Percentiles rank a stretch among this genome's conserved stretches.
phyloP scores from a whole-genome alignment of 768 basidiomycete genomes.

The Boletus reticulatus region DNA sequence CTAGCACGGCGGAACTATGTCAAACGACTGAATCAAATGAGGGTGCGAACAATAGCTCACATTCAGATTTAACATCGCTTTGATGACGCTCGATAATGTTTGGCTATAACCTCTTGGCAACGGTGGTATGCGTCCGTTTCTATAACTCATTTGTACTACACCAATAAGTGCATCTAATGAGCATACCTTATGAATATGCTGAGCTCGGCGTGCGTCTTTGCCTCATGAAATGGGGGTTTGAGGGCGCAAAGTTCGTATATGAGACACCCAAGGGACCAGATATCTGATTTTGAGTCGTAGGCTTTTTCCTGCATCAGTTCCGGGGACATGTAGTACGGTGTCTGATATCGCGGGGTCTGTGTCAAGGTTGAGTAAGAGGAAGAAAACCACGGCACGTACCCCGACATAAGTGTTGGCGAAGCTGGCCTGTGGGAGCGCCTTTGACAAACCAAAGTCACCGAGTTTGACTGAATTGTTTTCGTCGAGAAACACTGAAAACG shows the following conservation, averaged over 20 bases:
- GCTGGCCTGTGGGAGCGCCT: conserved; percentile 81
- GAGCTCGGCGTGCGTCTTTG: conserved; percentile 84
- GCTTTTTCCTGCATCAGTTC: conserved; percentile 97
- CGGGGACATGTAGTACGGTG: conserved; percentile 99
- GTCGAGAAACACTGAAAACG: conserved; percentile 78
- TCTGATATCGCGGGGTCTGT: conserved; percentile 60
- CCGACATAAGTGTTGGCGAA: conserved; percentile 98
- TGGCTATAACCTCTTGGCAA: conserved; percentile 82
- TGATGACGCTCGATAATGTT: conserved; percentile 69
- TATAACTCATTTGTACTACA: conserved; percentile 21
- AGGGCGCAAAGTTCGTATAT: conserved; percentile 95
- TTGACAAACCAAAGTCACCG: conserved; percentile 95
- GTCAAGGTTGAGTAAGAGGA: background rate
- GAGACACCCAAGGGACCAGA: conserved; percentile 97
- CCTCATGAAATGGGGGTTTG: conserved; percentile 91
- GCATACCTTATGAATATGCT: conserved; percentile 75
- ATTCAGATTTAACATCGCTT: conserved; percentile 83
- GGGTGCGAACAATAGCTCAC: conserved; percentile 39
- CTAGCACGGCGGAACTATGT: conserved; percentile 33
- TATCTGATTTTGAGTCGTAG: conserved; percentile 97
- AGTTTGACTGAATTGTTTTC: conserved; percentile 85
- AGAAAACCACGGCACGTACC: conserved; percentile 44
- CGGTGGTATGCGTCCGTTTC: conserved; percentile 89
- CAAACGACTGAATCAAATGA: background rate
- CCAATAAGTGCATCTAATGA: background rate